A percentile compares a stretch with the other conserved stretches of the same genome.
phyloP scores from a whole-genome alignment of 1,139 yeast species.

The Pichia sp. region DNA sequence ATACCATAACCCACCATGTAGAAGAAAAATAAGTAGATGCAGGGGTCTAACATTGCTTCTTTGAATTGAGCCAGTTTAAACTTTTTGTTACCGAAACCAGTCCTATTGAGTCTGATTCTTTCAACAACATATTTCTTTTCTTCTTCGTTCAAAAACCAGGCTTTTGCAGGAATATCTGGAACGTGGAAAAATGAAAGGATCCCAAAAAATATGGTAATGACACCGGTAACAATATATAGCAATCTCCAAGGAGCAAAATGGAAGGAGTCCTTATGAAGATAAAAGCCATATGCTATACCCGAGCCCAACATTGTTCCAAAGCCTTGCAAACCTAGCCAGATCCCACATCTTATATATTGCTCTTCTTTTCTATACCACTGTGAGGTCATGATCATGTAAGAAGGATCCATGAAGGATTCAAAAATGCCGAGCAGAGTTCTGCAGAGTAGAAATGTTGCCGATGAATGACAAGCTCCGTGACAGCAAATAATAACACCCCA shows the following conservation, averaged over 20 bases:
- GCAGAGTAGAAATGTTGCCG: conserved; percentile 37
- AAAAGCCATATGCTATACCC: conserved; percentile 47
- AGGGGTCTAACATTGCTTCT: conserved; percentile 41
- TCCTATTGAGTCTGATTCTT: conserved; percentile 35
- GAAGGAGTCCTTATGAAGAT: conserved; percentile 30
- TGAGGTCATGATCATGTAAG: conserved; percentile 47
- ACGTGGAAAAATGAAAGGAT: conserved; percentile 38
- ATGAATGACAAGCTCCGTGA: conserved; percentile 40
- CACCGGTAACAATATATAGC: conserved; percentile 44
- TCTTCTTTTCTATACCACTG: conserved; percentile 51
- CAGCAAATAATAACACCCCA: conserved; percentile 46
- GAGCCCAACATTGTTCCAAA: conserved; percentile 45
- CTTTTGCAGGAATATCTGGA: conserved; percentile 40
- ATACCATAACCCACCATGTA: conserved; percentile 33
- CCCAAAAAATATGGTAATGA: conserved; percentile 45
- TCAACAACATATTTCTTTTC: conserved; percentile 37
- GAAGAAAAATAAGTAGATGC: conserved; percentile 37
- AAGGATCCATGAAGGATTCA: conserved; percentile 48
- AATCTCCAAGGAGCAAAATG: conserved; percentile 45
- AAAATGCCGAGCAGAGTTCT: conserved; percentile 45
- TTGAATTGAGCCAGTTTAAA: conserved; percentile 39
- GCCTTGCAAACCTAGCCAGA: conserved; percentile 50
- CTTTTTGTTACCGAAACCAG: conserved; percentile 42
- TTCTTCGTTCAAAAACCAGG: conserved; percentile 37
- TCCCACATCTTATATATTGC: conserved; percentile 42